Evolutionary conservation across 257 asterid species (phyloP).

Genomic region (Cinchona pubescens): DNA sequence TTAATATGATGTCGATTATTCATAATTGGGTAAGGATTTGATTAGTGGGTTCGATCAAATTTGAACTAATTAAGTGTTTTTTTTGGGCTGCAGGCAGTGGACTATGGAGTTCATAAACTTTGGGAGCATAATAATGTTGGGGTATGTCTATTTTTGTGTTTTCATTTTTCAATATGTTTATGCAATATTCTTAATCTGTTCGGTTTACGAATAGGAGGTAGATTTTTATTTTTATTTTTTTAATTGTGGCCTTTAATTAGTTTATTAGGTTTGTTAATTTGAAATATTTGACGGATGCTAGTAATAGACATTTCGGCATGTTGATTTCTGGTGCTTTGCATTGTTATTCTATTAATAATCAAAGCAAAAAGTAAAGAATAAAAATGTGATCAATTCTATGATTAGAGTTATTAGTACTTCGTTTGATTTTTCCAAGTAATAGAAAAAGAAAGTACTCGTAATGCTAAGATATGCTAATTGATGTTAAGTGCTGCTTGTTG

Average conservation of each 20-base stretch:
- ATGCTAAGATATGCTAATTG: no score
- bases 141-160: slow-evolving; percentile 16
- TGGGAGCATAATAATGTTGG: slow-evolving; percentile 41
- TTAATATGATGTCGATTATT: no score
- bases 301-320: not conserved
- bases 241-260: not conserved
- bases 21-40: not conserved
- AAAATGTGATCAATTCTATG: no score
- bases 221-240: slow-evolving; percentile 9
- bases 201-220: no score
- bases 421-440: no score
- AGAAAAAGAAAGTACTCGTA: no score
- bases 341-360: not conserved
- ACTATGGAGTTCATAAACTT: slow-evolving; percentile 36
- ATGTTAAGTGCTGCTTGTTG: not conserved
- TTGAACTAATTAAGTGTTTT: not conserved
- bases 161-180: no score
- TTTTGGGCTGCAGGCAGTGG: slow-evolving; percentile 35
- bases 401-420: no score
- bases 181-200: no score
- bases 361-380: no score
- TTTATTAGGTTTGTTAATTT: not conserved
- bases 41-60: not conserved
- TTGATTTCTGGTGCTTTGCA: not conserved
- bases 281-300: not conserved